Evolutionary conservation across 2,329 filamentous ascomycete species (phyloP).

Genomic region (Botrytis paeoniae): DNA sequence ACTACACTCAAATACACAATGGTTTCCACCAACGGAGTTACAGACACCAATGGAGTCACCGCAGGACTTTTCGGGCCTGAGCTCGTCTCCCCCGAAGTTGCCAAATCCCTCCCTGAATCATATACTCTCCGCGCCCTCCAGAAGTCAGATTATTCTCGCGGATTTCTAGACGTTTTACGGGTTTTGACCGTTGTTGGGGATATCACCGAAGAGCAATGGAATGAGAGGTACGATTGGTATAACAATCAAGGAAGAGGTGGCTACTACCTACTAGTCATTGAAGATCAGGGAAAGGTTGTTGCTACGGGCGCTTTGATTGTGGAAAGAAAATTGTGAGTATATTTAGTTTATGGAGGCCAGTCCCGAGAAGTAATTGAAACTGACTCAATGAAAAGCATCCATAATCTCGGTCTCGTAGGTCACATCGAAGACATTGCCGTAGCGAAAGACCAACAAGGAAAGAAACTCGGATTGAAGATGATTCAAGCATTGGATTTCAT

Average conservation of each 20-base stretch:
- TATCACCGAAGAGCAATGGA: slow-evolving; percentile 70
- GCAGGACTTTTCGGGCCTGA: slow-evolving; percentile 71
- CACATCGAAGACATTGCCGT: slow-evolving; percentile 99
- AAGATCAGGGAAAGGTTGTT: slow-evolving; percentile 69
- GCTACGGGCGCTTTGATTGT: slow-evolving; percentile 87
- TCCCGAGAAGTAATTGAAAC: slow-evolving; percentile 21
- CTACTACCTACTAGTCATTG: slow-evolving; percentile 83
- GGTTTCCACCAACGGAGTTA: slow-evolving; percentile 24
- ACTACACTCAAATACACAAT: neutral
- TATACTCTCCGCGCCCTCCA: slow-evolving; percentile 82
- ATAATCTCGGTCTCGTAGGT: slow-evolving; percentile 77
- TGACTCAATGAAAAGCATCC: slow-evolving; percentile 55
- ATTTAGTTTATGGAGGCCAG: neutral
- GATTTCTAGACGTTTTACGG: slow-evolving; percentile 87
- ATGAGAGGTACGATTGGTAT: slow-evolving; percentile 81
- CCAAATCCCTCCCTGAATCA: slow-evolving; percentile 69
- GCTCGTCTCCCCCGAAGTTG: slow-evolving; percentile 75
- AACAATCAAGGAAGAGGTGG: slow-evolving; percentile 57
- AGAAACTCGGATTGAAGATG: slow-evolving; percentile 88
- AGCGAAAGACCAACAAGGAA: slow-evolving; percentile 91
- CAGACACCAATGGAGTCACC: slow-evolving; percentile 38
- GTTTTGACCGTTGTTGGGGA: slow-evolving; percentile 93
- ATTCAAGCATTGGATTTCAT: slow-evolving; percentile 92
- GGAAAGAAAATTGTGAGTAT: slow-evolving; percentile 86
- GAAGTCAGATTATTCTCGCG: slow-evolving; percentile 71